Conservation (phyloP, 345 rosid species). For the Cochlearia excelsa region DNA sequence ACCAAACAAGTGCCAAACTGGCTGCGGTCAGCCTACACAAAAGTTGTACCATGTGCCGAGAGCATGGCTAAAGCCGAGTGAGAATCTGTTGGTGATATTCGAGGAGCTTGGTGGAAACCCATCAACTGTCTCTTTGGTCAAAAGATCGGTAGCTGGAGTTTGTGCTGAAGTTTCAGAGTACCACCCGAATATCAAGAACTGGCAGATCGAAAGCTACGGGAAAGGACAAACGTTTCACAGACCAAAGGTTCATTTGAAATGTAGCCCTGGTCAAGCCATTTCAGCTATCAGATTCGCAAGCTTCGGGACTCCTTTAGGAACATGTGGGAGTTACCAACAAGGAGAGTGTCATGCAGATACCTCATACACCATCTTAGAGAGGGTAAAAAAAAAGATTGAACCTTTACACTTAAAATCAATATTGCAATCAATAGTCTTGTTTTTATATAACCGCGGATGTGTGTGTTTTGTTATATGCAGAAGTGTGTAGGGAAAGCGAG, state of each 20-base stretch:
- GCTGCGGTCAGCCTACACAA: constrained; percentile 97
- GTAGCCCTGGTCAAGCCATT: constrained; percentile 75
- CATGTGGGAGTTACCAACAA: constrained; percentile 91
- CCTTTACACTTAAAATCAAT: neutral
- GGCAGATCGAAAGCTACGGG: constrained; percentile 98
- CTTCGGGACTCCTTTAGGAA: constrained; percentile 97
- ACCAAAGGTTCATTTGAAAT: constrained; percentile 85
- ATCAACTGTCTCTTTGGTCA: constrained; percentile 66
- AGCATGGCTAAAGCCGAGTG: constrained; percentile 82
- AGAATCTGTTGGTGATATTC: constrained; percentile 82
- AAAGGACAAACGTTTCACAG: constrained; percentile 75
- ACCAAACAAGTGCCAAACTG: constrained; percentile 78
- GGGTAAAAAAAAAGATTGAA: constrained; percentile 42
- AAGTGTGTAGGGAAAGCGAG: constrained; percentile 77
- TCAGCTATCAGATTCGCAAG: constrained; percentile 90
- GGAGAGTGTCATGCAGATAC: constrained; percentile 88
- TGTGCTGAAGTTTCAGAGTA: constrained; percentile 90
- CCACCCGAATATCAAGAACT: constrained; percentile 91
- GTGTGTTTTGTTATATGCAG: constrained; percentile 41
- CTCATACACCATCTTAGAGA: constrained; percentile 70
- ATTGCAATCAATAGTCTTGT: neutral
- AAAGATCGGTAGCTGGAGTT: constrained; percentile 72
- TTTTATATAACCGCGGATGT: constrained; percentile 14
- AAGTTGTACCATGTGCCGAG: constrained; percentile 90
- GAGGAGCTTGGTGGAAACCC: constrained; percentile 98